phyloP scores from a whole-genome alignment of 2,329 filamentous ascomycete species.

The Trichoderma polysporum region DNA sequence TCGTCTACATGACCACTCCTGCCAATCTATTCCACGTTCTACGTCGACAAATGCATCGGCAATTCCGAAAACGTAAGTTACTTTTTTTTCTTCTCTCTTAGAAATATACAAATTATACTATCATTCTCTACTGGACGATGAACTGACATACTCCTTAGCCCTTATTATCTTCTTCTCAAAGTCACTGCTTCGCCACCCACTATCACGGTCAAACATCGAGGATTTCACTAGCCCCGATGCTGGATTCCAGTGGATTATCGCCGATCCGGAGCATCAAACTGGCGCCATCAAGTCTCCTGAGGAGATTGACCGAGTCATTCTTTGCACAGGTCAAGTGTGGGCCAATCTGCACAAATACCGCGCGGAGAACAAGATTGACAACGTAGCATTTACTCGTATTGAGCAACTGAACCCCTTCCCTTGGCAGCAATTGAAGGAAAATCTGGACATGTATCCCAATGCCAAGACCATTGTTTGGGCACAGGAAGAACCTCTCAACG shows the following conservation, averaged over 20 bases:
- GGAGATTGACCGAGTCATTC: slow-evolving; percentile 88
- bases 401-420: slow-evolving; percentile 99
- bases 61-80: slow-evolving; percentile 95
- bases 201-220: slow-evolving; percentile 85
- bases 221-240: slow-evolving; percentile 82
- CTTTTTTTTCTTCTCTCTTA: not conserved
- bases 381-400: slow-evolving; percentile 90
- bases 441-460: slow-evolving; percentile 95
- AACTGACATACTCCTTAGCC: slow-evolving; percentile 50
- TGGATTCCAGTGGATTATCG: slow-evolving; percentile 96
- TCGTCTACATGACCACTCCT: slow-evolving; percentile 95
- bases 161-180: slow-evolving; percentile 99
- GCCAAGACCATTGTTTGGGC: slow-evolving; percentile 96
- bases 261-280: slow-evolving; percentile 78
- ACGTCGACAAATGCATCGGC: slow-evolving; percentile 95
- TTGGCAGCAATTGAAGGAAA: slow-evolving; percentile 94
- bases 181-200: slow-evolving; percentile 87
- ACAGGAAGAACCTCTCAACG: slow-evolving; percentile 97
- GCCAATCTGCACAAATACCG: slow-evolving; percentile 88
- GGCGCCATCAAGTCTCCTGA: slow-evolving; percentile 74
- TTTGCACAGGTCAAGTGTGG: slow-evolving; percentile 95
- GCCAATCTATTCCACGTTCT: slow-evolving; percentile 96
- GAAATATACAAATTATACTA: not conserved
- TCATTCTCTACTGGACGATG: not conserved
- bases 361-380: slow-evolving; percentile 78